Conservation (phyloP, 768 basidiomycete genomes). For the Phanerochaete carnosa region DNA sequence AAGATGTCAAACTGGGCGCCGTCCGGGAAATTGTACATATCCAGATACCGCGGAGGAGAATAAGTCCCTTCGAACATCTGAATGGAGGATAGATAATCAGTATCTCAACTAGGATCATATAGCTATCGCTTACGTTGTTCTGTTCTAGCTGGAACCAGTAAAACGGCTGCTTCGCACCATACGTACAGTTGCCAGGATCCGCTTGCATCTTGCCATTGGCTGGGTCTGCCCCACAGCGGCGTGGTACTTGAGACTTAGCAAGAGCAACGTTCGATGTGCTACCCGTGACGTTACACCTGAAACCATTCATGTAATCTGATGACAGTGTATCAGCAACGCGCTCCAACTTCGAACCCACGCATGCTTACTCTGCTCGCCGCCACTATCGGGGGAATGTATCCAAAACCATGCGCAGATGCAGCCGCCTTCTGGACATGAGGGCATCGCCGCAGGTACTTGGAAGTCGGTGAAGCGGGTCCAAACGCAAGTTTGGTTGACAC, state of each 20-base stretch:
- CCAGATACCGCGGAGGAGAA: slow-evolving; percentile 65
- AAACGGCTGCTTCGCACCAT: slow-evolving; percentile 66
- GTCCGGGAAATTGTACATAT: slow-evolving; percentile 66
- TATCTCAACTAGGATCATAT: background rate
- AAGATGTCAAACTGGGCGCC: slow-evolving; percentile 78
- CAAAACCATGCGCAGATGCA: slow-evolving; percentile 75
- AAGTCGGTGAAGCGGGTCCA: slow-evolving; percentile 72
- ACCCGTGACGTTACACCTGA: slow-evolving; percentile 59
- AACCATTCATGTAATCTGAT: slow-evolving; percentile 71
- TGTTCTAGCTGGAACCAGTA: slow-evolving; percentile 65
- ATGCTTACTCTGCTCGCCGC: slow-evolving; percentile 58
- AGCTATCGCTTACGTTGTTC: slow-evolving; percentile 49
- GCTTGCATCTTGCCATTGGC: slow-evolving; percentile 39
- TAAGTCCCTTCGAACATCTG: slow-evolving; percentile 65
- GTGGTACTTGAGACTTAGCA: slow-evolving; percentile 54
- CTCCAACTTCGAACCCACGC: background rate
- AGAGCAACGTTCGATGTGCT: slow-evolving; percentile 49
- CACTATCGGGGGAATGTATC: slow-evolving; percentile 61
- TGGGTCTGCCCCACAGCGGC: slow-evolving; percentile 63
- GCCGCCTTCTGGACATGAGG: slow-evolving; percentile 58
- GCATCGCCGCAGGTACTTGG: slow-evolving; percentile 63
- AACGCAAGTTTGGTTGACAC: slow-evolving; percentile 72
- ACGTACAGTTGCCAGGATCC: slow-evolving; percentile 63
- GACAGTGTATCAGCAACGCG: background rate
- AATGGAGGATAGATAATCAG: background rate